These are phyloP conservation scores for Acorus calamus DNA, from an alignment of 106 monocot genomes.

Conservation along the genomic window DNA sequence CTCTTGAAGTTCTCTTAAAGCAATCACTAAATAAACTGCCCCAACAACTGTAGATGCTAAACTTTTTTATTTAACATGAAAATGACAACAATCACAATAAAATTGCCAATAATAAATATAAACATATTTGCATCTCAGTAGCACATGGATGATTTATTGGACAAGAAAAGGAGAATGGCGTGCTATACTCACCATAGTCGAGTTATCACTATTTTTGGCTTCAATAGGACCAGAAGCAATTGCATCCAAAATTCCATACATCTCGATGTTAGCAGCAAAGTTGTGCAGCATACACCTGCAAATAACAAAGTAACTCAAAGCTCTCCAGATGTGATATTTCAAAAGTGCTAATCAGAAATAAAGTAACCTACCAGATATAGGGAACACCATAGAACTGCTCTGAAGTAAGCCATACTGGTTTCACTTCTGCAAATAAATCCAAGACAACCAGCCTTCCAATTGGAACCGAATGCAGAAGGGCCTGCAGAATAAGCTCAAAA, in stretches of 20 bases:
- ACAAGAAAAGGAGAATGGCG: too few relatives aligned
- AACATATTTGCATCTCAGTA: too few relatives aligned
- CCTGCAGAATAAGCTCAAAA: slow-evolving; percentile 15
- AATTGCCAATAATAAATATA: too few relatives aligned
- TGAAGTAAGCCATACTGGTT: slow-evolving; percentile 45
- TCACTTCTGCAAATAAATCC: slow-evolving; percentile 46
- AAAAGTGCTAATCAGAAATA: background rate
- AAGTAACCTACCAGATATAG: slow-evolving; percentile 48
- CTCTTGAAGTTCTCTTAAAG: too few relatives aligned
- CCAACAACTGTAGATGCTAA: too few relatives aligned
- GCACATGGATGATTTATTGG: too few relatives aligned
- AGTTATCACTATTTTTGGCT: slow-evolving; percentile 36
- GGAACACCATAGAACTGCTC: slow-evolving; percentile 50
- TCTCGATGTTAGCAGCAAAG: slow-evolving; percentile 50
- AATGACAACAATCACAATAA: too few relatives aligned
- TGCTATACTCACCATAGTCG: slow-evolving; percentile 35
- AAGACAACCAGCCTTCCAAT: slow-evolving; percentile 44
- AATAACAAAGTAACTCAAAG: background rate
- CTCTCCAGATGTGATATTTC: background rate
- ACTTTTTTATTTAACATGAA: too few relatives aligned
- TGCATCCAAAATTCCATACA: slow-evolving; percentile 46
- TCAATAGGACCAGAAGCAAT: slow-evolving; percentile 40
- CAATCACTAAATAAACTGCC: too few relatives aligned
- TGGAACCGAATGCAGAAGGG: slow-evolving; percentile 50
- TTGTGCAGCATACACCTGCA: slow-evolving; percentile 57